Evolutionary conservation across 2,329 filamentous ascomycete genomes (phyloP), one percentile per base, ranked within the genome.

Genomic region (Colletotrichum lentis): DNA sequence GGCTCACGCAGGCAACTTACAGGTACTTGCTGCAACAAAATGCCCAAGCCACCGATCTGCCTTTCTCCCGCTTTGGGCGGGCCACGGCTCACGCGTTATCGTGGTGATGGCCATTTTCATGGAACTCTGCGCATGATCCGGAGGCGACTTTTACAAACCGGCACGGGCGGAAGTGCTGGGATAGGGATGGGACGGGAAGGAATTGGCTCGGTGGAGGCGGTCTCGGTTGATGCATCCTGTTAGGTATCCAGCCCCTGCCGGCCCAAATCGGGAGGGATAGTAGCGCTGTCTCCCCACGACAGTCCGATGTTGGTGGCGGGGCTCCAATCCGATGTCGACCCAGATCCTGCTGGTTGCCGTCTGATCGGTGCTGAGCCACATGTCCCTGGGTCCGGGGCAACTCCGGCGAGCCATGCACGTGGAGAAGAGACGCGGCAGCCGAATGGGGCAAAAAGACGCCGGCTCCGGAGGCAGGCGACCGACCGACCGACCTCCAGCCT

Each of bases 161-260:
- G 37, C 35, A 12, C 63, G 44, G 52, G 43, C 37, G 37, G 58
- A 67, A 41, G 14, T 67, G 24, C 60, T 62, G 16, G 37, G 59
- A n/a, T 55, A 22, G 47, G 8, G 22, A 11, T 39, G 20, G 8
- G n/a, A 22, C 22, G 46, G 44, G 31, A 49, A 39, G 46, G 43
- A 31, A 43, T 24, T 14, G 24, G 55, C 55, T 31, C 8, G 44
- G 43, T 24, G 41, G 27, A 58, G 20, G 27, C 7, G n/a, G 55
- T 1, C 27, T 46, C 27, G 20, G 27, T 39, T 12, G n/a, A 22
- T 16, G 31, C 31, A 47, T 27, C 37, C 31, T n/a, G 27, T 31
- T 31, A 7, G 27, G 27, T 49, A 31, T n/a, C 43, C 27, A 35
- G 27, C 24, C 14, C 18, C 14, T 10, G 46, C 18, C 47, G 4